Conservation (phyloP, 1,284 basidiomycete species). For the Sporisorium exsertum region DNA sequence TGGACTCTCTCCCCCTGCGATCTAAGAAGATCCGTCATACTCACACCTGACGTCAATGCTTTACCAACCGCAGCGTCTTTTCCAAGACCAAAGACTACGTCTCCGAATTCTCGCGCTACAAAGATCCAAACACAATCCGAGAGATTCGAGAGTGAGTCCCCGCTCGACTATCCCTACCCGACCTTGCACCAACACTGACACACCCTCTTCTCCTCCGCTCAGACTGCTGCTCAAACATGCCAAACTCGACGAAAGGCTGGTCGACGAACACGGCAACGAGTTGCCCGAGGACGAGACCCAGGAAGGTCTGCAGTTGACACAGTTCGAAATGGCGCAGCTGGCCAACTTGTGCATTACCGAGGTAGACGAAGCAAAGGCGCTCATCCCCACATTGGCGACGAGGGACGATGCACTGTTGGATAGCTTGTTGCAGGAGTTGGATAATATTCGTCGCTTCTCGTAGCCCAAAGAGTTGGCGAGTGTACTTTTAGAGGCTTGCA, state of each 20-base stretch:
- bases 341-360: constrained; percentile 88
- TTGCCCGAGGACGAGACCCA: constrained; percentile 20
- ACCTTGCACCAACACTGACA: not conserved
- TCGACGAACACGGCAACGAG: constrained; percentile 49
- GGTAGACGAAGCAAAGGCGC: constrained; percentile 89
- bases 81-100: constrained; percentile 93
- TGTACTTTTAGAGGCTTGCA: constrained; percentile 19
- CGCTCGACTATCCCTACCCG: not conserved
- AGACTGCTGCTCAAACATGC: constrained; percentile 53
- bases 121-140: constrained; percentile 84
- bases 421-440: constrained; percentile 83
- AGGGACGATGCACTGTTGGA: constrained; percentile 88
- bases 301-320: constrained; percentile 81
- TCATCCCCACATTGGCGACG: constrained; percentile 86
- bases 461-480: constrained; percentile 73
- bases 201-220: constrained; percentile 1
- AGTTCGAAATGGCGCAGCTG: constrained; percentile 91
- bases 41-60: not conserved
- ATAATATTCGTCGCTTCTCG: constrained; percentile 84
- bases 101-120: constrained; percentile 88
- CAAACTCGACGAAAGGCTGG: constrained; percentile 37
- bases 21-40: not conserved
- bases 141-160: constrained; percentile 84
- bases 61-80: constrained; percentile 76
- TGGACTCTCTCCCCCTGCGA: not conserved